Percentiles rank a stretch among this genome's conserved stretches.
These are phyloP conservation scores for Xylariaceae sp. DNA, from an alignment of 2,329 filamentous ascomycete species.

Conservation along the genomic window DNA sequence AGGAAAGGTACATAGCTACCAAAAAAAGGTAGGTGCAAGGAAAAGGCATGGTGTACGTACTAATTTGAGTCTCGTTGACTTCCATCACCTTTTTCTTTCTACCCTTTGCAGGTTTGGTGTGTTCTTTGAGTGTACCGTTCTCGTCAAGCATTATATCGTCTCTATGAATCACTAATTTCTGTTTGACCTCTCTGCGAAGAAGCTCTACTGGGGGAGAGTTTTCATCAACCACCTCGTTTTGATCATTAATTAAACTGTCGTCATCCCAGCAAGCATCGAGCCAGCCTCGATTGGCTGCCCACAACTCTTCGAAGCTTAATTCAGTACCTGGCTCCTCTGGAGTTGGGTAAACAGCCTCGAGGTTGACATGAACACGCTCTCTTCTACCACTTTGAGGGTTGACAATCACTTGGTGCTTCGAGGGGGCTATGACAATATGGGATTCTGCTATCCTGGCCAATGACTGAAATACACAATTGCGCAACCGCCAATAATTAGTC, in stretches of 20 bases:
- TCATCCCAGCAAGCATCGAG: conserved; percentile 63
- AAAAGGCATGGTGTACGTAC: conserved; percentile 57
- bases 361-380: conserved; percentile 86
- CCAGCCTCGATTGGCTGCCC: conserved; percentile 77
- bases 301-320: conserved; percentile 89
- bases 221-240: conserved; percentile 26
- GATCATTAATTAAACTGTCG: conserved; percentile 38
- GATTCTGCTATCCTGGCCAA: conserved; percentile 64
- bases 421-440: conserved; percentile 71
- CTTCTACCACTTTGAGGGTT: conserved; percentile 83
- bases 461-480: conserved; percentile 58
- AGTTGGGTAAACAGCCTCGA: conserved; percentile 84
- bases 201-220: conserved; percentile 37
- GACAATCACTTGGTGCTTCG: conserved; percentile 76
- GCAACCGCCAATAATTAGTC: conserved; percentile 77
- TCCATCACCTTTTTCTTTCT: conserved; percentile 84
- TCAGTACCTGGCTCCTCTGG: conserved; percentile 74
- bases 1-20: not conserved
- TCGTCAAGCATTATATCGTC: conserved; percentile 60
- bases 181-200: conserved; percentile 36
- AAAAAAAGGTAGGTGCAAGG: not conserved
- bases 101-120: conserved; percentile 51
- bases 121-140: conserved; percentile 59
- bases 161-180: conserved; percentile 51
- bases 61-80: conserved; percentile 89